Conservation (phyloP, 2,329 filamentous ascomycete genomes). For the Calonectria honghensis region DNA sequence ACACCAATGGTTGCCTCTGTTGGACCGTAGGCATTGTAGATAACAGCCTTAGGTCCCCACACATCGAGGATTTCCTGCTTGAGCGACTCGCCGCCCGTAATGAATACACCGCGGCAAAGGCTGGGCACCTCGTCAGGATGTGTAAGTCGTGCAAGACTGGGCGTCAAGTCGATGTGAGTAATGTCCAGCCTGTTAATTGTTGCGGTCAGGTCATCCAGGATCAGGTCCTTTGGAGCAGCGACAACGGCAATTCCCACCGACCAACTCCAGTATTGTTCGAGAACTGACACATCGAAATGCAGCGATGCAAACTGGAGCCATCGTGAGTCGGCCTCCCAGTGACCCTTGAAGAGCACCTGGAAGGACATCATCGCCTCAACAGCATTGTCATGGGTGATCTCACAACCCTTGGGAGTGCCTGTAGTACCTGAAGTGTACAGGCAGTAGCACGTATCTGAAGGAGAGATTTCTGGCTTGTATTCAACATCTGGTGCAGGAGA, state of each 20-base stretch:
- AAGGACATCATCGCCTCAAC: constrained; percentile 94
- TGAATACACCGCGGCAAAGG: constrained; percentile 89
- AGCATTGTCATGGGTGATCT: constrained; percentile 91
- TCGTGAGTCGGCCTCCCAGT: constrained; percentile 83
- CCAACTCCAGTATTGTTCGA: constrained; percentile 98
- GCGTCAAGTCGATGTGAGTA: constrained; percentile 94
- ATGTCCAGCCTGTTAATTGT: constrained; percentile 84
- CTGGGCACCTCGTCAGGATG: constrained; percentile 88
- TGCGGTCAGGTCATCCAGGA: constrained; percentile 87
- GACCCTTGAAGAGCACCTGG: constrained; percentile 82
- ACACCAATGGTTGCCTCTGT: constrained; percentile 96
- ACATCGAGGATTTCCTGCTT: constrained; percentile 91
- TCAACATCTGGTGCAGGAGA: constrained; percentile 40
- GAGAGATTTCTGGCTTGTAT: constrained; percentile 50
- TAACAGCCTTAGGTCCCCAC: constrained; percentile 87
- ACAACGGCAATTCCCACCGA: constrained; percentile 90
- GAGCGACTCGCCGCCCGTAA: constrained; percentile 91
- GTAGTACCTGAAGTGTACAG: constrained; percentile 93
- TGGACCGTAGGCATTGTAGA: constrained; percentile 95
- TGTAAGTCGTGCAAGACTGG: constrained; percentile 86
- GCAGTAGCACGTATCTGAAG: constrained; percentile 83
- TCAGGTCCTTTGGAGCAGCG: constrained; percentile 86
- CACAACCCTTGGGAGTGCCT: constrained; percentile 89
- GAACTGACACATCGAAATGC: constrained; percentile 94
- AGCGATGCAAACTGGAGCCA: constrained; percentile 97